phyloP scores from a whole-genome alignment of 371 early-diverging fungal species.

The Mucor lusitanicus region DNA sequence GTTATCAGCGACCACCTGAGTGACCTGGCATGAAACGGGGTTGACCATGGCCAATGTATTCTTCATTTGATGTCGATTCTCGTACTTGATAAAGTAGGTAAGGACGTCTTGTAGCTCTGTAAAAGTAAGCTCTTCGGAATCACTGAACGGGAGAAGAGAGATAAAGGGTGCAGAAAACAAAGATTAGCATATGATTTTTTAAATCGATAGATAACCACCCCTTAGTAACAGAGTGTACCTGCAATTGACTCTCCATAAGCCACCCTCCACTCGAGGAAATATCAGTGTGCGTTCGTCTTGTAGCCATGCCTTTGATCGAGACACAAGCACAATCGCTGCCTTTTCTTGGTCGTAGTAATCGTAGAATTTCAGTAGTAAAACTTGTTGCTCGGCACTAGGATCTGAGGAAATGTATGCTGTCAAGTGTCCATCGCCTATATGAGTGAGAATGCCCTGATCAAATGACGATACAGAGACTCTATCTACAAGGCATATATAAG shows the following conservation, averaged over 20 bases:
- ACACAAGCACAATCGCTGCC: slow-evolving; percentile 27
- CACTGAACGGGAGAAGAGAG: background rate
- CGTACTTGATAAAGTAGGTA: slow-evolving; percentile 40
- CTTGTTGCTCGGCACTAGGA: slow-evolving; percentile 16
- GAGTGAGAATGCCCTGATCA: slow-evolving; percentile 2
- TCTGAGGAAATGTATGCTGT: slow-evolving; percentile 22
- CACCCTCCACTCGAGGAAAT: slow-evolving; percentile 30
- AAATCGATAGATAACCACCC: background rate
- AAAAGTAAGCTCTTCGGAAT: slow-evolving; percentile 26
- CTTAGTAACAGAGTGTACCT: slow-evolving; percentile 25
- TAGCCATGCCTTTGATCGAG: slow-evolving; percentile 41
- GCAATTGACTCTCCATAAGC: slow-evolving; percentile 38
- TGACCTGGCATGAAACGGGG: slow-evolving; percentile 37
- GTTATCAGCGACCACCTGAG: slow-evolving; percentile 38
- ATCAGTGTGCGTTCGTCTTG: slow-evolving; percentile 28
- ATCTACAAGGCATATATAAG: slow-evolving; percentile 15
- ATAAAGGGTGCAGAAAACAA: background rate
- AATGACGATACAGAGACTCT: slow-evolving; percentile 17
- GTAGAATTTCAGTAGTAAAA: slow-evolving; percentile 20
- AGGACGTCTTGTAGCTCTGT: slow-evolving; percentile 32
- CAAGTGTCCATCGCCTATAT: slow-evolving; percentile 24
- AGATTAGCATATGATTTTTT: background rate
- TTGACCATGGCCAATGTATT: slow-evolving; percentile 41
- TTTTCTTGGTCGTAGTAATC: slow-evolving; percentile 24
- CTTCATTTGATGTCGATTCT: slow-evolving; percentile 40